These are phyloP conservation scores for Saccharomycopsis sp. DNA, from an alignment of 805 yeast species.

Conservation along the genomic window DNA sequence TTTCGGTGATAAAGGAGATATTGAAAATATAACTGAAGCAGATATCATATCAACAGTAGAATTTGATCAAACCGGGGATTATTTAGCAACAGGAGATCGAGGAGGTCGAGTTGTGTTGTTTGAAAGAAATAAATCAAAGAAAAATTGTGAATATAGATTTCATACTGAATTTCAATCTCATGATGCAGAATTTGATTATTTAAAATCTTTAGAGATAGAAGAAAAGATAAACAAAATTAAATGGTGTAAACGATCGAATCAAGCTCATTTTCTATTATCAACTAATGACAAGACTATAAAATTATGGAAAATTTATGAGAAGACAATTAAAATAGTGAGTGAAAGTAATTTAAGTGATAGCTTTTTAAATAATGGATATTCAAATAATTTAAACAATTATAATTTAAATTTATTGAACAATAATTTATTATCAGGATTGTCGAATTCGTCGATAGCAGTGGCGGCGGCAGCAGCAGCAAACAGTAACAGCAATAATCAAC, in stretches of 20 bases:
- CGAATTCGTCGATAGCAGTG: conserved; percentile 1
- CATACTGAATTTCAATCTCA: conserved; percentile 96
- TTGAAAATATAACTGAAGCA: conserved; percentile 91
- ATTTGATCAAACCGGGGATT: conserved; percentile 91
- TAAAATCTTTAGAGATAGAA: conserved; percentile 92
- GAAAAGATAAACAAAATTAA: conserved; percentile 96
- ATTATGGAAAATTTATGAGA: conserved; percentile 93
- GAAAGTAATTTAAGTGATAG: conserved; percentile 73
- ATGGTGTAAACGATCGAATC: conserved; percentile 86
- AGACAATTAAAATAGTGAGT: conserved; percentile 82
- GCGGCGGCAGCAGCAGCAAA: too few species aligned
- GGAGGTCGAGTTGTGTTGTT: conserved; percentile 97
- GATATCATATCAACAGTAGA: conserved; percentile 97
- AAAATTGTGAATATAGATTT: conserved; percentile 88
- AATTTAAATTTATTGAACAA: conserved; percentile 17
- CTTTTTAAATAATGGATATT: conserved; percentile 22
- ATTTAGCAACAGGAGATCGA: conserved; percentile 94
- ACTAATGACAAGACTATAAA: conserved; percentile 98
- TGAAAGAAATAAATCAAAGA: conserved; percentile 73
- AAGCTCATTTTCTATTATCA: conserved; percentile 81
- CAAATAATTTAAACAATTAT: conserved; percentile 16
- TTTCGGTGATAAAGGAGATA: conserved; percentile 97
- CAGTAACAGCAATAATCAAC: conserved; percentile 26
- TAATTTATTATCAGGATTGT: conserved; percentile 15
- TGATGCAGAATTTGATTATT: conserved; percentile 96